A percentile compares a stretch with the other conserved stretches of the same genome.
These are phyloP conservation scores for Cytospora piceicola DNA, from an alignment of 2,329 filamentous ascomycete genomes.

Conservation along the genomic window DNA sequence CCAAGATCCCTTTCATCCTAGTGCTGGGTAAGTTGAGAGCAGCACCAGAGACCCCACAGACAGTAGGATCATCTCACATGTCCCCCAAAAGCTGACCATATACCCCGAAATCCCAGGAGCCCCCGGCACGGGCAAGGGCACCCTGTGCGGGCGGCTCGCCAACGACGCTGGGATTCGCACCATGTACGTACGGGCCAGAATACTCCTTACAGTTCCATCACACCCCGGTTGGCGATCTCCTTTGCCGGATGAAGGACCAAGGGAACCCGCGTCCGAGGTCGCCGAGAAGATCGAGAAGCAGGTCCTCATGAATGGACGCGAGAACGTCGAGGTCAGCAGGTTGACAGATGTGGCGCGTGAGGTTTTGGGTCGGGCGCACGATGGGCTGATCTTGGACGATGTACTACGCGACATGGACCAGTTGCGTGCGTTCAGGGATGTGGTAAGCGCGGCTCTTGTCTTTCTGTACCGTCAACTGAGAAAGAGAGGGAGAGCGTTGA, in stretches of 20 bases:
- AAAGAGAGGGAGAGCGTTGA: background rate
- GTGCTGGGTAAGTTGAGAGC: background rate
- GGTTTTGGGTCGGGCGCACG: background rate
- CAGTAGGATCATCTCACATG: background rate
- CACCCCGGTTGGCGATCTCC: background rate
- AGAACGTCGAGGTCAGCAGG: background rate
- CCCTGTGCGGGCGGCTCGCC: background rate
- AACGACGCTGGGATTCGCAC: background rate
- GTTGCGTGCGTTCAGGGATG: background rate
- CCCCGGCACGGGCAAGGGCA: background rate
- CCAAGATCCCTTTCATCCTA: background rate
- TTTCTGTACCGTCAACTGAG: background rate
- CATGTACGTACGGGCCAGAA: background rate
- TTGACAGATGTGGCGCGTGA: background rate
- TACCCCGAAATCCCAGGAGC: background rate
- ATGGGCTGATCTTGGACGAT: background rate
- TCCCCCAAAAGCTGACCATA: background rate
- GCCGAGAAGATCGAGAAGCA: background rate
- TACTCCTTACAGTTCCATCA: background rate
- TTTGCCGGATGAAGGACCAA: background rate
- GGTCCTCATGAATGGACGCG: background rate
- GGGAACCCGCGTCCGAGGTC: background rate
- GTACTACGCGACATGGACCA: background rate
- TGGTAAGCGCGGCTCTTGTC: background rate
- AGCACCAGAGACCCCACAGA: background rate